phyloP scores from a whole-genome alignment of 495 filamentous ascomycete species.

The Elasticomyces elasticus region DNA sequence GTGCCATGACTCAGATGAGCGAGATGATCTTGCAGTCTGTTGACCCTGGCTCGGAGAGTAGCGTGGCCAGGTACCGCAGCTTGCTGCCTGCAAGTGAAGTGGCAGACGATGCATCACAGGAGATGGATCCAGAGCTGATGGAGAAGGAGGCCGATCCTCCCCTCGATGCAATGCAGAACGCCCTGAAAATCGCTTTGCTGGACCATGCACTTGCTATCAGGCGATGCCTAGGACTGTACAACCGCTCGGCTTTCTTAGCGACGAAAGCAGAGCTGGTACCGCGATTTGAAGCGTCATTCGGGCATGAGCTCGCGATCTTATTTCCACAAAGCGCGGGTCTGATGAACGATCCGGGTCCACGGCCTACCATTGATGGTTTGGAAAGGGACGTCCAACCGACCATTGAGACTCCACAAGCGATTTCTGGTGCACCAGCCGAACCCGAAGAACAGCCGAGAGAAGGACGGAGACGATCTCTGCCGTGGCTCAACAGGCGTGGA shows the following conservation, averaged over 20 bases:
- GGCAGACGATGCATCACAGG: constrained; percentile 34
- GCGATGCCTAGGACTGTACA: constrained; percentile 63
- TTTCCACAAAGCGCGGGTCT: constrained; percentile 14
- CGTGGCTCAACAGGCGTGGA: constrained; percentile 9
- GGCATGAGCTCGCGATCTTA: constrained; percentile 41
- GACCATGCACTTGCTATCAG: constrained; percentile 85
- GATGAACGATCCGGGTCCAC: constrained; percentile 7
- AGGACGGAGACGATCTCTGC: constrained; percentile 3
- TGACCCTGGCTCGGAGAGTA: constrained; percentile 54
- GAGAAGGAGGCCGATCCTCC: constrained; percentile 40
- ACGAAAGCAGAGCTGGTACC: constrained; percentile 45
- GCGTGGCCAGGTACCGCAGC: constrained; percentile 63
- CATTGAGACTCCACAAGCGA: not conserved
- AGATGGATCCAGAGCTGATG: constrained; percentile 23
- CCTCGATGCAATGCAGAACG: constrained; percentile 63
- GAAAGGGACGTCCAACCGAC: not conserved
- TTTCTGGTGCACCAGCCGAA: not conserved
- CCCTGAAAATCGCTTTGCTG: constrained; percentile 73
- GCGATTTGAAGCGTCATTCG: constrained; percentile 52
- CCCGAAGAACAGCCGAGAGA: not conserved
- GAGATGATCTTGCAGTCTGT: constrained; percentile 67
- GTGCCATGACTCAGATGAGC: constrained; percentile 49
- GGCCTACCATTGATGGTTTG: not conserved
- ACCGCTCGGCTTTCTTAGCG: constrained; percentile 48
- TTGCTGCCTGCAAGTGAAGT: constrained; percentile 49